Percentiles rank a stretch among this genome's conserved stretches.
These are phyloP conservation scores for Tylopilus rubrobrunneus DNA, from an alignment of 768 basidiomycete species.

Conservation along the genomic window DNA sequence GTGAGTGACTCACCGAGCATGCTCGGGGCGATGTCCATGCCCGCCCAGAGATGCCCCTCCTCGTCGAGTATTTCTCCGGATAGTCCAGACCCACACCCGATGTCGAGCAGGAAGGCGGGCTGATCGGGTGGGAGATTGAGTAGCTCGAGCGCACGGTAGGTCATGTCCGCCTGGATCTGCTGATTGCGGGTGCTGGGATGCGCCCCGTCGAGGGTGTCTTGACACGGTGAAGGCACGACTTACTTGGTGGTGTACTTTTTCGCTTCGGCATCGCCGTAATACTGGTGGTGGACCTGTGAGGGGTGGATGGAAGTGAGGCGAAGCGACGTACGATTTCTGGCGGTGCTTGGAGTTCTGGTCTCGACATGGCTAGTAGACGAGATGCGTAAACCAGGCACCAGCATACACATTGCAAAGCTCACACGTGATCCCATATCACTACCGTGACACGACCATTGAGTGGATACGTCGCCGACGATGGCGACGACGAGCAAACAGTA, in stretches of 20 bases:
- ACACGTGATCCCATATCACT: conserved; percentile 25
- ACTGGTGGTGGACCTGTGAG: conserved; percentile 45
- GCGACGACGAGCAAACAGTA: conserved; percentile 77
- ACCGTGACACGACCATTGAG: background rate
- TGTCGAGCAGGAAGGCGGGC: conserved; percentile 85
- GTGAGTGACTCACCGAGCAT: conserved; percentile 75
- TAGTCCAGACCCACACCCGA: conserved; percentile 96
- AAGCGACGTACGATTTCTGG: conserved; percentile 74
- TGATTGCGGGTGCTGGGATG: conserved; percentile 82
- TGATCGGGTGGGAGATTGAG: conserved; percentile 76
- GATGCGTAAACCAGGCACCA: too few relatives aligned
- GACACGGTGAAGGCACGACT: conserved; percentile 14
- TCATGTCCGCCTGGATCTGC: conserved; percentile 97
- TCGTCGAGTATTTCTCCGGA: conserved; percentile 96
- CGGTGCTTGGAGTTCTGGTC: conserved; percentile 85
- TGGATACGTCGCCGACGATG: conserved; percentile 47
- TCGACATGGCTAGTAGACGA: conserved; percentile 52
- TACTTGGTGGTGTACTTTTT: conserved; percentile 97
- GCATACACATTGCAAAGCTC: background rate
- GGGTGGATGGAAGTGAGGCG: too few relatives aligned
- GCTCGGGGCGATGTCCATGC: conserved; percentile 91
- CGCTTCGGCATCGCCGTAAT: conserved; percentile 94
- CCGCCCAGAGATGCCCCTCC: conserved; percentile 89
- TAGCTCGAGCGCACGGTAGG: conserved; percentile 90
- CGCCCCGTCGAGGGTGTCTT: conserved; percentile 8